Base-by-base conservation (phyloP, 306 rosid genomes). In the Trichosanthes cucumerina region DNA sequence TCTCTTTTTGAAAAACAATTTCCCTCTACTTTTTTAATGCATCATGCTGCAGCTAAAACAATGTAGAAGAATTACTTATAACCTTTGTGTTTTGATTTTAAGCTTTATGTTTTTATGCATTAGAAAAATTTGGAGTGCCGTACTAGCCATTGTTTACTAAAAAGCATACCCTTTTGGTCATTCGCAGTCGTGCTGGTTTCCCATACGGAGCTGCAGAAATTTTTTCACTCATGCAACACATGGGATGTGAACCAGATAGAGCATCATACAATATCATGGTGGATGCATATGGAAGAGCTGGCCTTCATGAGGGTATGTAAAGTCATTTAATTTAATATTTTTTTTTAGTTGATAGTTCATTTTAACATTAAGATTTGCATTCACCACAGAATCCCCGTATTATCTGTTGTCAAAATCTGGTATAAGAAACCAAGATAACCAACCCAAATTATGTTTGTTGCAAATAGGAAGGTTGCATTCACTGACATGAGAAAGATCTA, bases 221-320 rank as follows among this genome's bases (percentile, higher is more conserved):
- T 21, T 95, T 95, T 76, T 95, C 99, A 60, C 88, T 95, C 28
- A 91, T 92, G 97, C 96, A 89, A 86, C 97, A 92, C 82, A 92
- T 92, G 97, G 97, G 97, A 56, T 92, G 97, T 88, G 99, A 95
- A 88, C 97, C 99, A 49, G 96, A 95, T 88, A 88, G 93, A 86
- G 99, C 97, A 36, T 92, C 96, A 60, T 89, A 91, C 81, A 95
- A 91, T 75, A 95, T 95, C 88, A 81, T 92, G 88, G 99, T 95
- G 77, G 99, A 92, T 87, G 97, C 99, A 60, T 95, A 92, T 68
- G 99, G 99, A 64, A 88, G 85, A 86, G 97, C 93, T 79, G 97
- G 99, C 73, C 87, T 92, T 78, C 96, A 87, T 56, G 89, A 88
- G 56, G 99, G 99, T 95, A 88, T 50, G 57, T 33, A 11, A 41